A percentile compares a stretch with the other conserved stretches of the same genome.
These are phyloP conservation scores for Haplosporangium gracile DNA, from an alignment of 192 early-diverging fungal genomes.

Conservation along the genomic window DNA sequence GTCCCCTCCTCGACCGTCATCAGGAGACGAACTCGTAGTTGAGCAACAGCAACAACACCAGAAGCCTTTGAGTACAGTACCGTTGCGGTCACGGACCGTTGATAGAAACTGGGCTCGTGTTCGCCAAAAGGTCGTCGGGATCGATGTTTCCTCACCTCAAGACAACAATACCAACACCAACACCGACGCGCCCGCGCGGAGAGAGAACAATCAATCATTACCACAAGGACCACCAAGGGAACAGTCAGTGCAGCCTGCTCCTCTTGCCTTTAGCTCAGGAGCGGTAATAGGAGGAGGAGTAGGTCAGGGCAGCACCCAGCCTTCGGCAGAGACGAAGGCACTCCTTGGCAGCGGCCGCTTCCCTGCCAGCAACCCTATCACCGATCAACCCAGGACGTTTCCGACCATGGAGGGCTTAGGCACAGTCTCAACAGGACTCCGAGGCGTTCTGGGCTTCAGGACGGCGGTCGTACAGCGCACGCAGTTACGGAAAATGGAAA, in stretches of 20 bases:
- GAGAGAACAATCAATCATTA: not conserved
- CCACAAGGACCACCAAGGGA: not conserved
- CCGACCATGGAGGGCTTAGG: constrained; percentile 21
- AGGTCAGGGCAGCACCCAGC: not conserved
- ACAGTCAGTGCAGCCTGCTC: not conserved
- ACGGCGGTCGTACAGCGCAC: constrained; percentile 56
- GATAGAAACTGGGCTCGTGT: constrained; percentile 53
- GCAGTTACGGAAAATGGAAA: constrained; percentile 59
- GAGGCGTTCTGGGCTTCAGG: constrained; percentile 55
- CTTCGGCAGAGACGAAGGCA: not conserved
- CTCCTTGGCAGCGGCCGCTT: not conserved
- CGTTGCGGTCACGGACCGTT: constrained; percentile 7
- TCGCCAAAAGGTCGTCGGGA: constrained; percentile 39
- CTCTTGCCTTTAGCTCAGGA: not conserved
- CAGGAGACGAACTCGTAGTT: not conserved
- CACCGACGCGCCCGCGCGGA: not conserved
- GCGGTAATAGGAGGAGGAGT: not conserved
- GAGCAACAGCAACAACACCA: not conserved
- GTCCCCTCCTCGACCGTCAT: not conserved
- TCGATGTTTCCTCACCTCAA: constrained; percentile 1
- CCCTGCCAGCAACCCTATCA: not conserved
- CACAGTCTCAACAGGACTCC: constrained; percentile 27
- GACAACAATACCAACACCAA: not conserved
- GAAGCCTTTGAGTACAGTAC: not conserved
- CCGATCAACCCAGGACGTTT: constrained; percentile 8